Percentiles rank a stretch among this genome's conserved stretches.
Conservation (phyloP, 1,139 yeast species). For the Blastobotrys arbuscula region DNA sequence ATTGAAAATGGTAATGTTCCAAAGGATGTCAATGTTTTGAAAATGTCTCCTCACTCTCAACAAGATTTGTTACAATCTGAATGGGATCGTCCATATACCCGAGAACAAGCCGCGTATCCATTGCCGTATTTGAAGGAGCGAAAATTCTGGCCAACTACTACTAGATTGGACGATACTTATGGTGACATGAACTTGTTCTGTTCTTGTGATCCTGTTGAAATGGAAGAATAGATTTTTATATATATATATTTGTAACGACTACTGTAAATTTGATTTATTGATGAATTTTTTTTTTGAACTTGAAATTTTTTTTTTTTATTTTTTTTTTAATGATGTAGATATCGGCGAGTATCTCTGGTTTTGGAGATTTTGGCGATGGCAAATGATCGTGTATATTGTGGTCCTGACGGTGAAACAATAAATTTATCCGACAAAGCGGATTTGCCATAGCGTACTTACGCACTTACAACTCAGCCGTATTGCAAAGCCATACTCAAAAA, state of each 20-base stretch:
- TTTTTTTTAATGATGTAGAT: background rate
- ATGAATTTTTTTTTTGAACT: background rate
- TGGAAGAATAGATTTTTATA: constrained; percentile 16
- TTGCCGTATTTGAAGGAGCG: constrained; percentile 61
- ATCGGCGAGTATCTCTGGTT: too few species aligned
- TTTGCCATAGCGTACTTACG: too few species aligned
- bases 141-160: constrained; percentile 94
- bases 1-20: constrained; percentile 58
- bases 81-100: constrained; percentile 84
- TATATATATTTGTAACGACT: too few species aligned
- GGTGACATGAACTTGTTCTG: constrained; percentile 93
- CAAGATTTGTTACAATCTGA: constrained; percentile 67
- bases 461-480: too few species aligned
- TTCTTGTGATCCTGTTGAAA: constrained; percentile 53
- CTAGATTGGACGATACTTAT: constrained; percentile 87
- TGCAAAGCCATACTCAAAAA: too few species aligned
- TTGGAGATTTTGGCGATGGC: too few species aligned
- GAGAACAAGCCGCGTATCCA: constrained; percentile 94
- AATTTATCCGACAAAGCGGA: too few species aligned
- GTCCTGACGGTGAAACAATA: too few species aligned
- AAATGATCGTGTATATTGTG: too few species aligned
- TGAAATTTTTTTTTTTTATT: too few species aligned
- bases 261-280: too few species aligned
- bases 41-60: constrained; percentile 89
- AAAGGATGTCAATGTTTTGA: constrained; percentile 60